Base-by-base conservation (phyloP, 148 eudicot genomes). In the Rhododendron williamsianum region DNA sequence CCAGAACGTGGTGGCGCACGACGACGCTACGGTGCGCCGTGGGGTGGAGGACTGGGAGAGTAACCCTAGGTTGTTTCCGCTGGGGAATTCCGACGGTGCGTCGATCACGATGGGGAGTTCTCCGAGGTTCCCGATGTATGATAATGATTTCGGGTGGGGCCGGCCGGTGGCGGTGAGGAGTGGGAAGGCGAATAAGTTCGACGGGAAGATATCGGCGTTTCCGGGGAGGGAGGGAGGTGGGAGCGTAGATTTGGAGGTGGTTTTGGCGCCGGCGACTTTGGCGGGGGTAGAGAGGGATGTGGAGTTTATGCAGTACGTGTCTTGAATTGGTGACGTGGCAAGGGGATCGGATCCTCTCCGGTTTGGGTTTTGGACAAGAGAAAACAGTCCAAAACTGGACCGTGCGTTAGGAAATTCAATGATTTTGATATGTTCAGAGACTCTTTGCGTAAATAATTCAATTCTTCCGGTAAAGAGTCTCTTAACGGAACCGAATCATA, bases 121-220 rank as follows among this genome's bases (percentile, higher is more conserved):
- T 0, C 91, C 95, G 1, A 87, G 94, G 80, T 91, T 94, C 48
- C 94, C 94, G 3, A 92, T 93, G 92, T 95, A 93, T 78, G 92
- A 92, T 10, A 88, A 90, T 5, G 95, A 94, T 54, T 95, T 94
- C 36, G 98, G 98, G 84, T 89, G 94, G 91, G 98, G 97, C 0
- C 78, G 88, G 25, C 91, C 96, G 0, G 36, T 91, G 80, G 94
- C 94, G 1, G 87, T 92, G 3, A 77, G 92, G 38, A 91, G 91
- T 12, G 97, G 98, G 0, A 81, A 52, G 80, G 89, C 91, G 0
- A 91, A 91, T 56, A 94, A 92, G 81, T 92, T 90, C 36, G 94
- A 95, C 71, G 97, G 97, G 0, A 93, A 90, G 89, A 90, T 94
- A 63, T 92, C 95, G 4, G 92, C 95, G 8, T 93, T 90, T 41